Evolutionary conservation across 768 basidiomycete species (phyloP).

Genomic region (Podaxis mareebaensis): DNA sequence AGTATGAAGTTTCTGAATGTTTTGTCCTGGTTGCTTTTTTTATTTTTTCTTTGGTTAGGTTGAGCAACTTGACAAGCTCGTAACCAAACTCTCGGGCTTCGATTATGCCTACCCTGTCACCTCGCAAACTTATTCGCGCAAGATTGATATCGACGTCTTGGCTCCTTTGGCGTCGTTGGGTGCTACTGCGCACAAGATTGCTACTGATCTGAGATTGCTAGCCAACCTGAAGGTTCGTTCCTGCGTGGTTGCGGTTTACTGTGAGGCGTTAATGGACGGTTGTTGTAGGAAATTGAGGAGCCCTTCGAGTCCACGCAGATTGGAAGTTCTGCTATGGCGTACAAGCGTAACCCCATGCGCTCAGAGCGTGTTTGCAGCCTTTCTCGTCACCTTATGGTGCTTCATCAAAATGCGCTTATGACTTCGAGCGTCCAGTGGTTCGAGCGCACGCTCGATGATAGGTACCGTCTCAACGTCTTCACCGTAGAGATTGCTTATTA

Average conservation of each 20-base stretch:
- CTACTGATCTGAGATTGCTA: slow-evolving; percentile 90
- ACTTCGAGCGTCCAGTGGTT: slow-evolving; percentile 97
- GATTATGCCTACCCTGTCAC: slow-evolving; percentile 96
- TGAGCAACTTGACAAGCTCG: slow-evolving; percentile 82
- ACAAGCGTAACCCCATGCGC: slow-evolving; percentile 99
- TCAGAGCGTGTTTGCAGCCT: slow-evolving; percentile 97
- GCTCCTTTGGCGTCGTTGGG: slow-evolving; percentile 88
- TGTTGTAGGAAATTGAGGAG: slow-evolving; percentile 86
- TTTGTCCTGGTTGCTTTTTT: neutral
- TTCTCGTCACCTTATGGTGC: slow-evolving; percentile 91
- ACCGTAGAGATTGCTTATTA: neutral
- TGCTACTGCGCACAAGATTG: slow-evolving; percentile 97
- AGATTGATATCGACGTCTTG: slow-evolving; percentile 93
- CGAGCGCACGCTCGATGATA: slow-evolving; percentile 96
- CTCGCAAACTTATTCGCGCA: slow-evolving; percentile 97
- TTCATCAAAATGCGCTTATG: slow-evolving; percentile 96
- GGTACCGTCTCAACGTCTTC: slow-evolving; percentile 40
- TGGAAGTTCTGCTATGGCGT: slow-evolving; percentile 96
- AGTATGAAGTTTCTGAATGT: neutral
- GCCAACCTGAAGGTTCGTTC: slow-evolving; percentile 82
- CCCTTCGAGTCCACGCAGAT: slow-evolving; percentile 99
- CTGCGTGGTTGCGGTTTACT: neutral
- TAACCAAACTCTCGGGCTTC: slow-evolving; percentile 92
- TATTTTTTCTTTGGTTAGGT: slow-evolving; percentile 50
- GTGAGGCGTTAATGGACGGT: neutral